phyloP scores from a whole-genome alignment of 768 basidiomycete genomes.

The Infundibulicybe gibba region DNA sequence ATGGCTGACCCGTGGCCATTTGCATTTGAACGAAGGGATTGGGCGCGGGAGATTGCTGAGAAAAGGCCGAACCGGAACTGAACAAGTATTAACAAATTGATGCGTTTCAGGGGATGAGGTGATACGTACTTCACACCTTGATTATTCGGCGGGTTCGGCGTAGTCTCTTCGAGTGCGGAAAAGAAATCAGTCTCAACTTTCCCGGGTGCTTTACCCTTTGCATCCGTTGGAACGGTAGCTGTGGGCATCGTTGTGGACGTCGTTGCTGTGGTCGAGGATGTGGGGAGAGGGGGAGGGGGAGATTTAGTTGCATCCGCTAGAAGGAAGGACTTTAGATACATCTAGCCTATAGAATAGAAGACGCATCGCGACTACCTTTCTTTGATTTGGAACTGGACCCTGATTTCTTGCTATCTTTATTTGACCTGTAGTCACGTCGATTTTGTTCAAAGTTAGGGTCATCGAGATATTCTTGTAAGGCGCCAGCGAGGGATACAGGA shows the following conservation, averaged over 20 bases:
- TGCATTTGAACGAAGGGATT: slow-evolving; percentile 79
- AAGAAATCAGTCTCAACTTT: slow-evolving; percentile 83
- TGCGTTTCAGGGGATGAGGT: background rate
- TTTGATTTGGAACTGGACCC: slow-evolving; percentile 11
- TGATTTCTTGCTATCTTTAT: slow-evolving; percentile 45
- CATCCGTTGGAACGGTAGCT: slow-evolving; percentile 11
- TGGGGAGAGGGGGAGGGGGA: background rate
- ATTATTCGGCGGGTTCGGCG: slow-evolving; percentile 62
- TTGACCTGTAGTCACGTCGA: slow-evolving; percentile 85
- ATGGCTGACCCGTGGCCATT: slow-evolving; percentile 47
- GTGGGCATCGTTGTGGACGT: slow-evolving; percentile 8
- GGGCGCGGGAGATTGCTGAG: slow-evolving; percentile 53
- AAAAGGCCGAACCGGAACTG: slow-evolving; percentile 47
- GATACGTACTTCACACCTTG: slow-evolving; percentile 50
- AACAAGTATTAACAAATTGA: slow-evolving; percentile 1
- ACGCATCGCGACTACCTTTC: slow-evolving; percentile 26
- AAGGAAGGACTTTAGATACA: background rate
- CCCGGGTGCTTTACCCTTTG: slow-evolving; percentile 14
- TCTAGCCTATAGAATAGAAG: background rate
- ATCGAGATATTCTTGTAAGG: slow-evolving; percentile 92
- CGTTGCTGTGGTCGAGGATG: slow-evolving; percentile 10
- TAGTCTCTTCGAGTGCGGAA: slow-evolving; percentile 74
- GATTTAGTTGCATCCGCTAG: slow-evolving; percentile 1
- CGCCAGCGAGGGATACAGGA: slow-evolving; percentile 88
- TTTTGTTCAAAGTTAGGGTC: slow-evolving; percentile 98